Base-by-base conservation (phyloP, 202 grass and related monocot species). In the Zizania palustris region DNA sequence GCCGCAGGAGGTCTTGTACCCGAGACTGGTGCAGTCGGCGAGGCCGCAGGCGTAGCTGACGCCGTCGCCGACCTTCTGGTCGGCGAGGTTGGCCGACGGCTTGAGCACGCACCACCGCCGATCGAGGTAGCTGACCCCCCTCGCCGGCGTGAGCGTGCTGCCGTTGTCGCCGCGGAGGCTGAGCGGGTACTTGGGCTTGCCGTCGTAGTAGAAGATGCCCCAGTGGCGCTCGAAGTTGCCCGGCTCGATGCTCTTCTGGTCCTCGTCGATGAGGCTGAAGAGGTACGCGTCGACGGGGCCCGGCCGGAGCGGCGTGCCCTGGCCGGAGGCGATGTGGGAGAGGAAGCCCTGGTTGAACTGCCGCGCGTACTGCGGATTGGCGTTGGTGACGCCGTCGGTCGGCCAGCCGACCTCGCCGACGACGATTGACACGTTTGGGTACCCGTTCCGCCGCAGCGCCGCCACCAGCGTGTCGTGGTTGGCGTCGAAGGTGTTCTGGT, bases 201-300 rank as follows among this genome's bases (percentile, higher is more conserved):
- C 92, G 36, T 99, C 96, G 74, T 89, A 99, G 86, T 78, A 85
- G 85, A 95, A 99, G 75, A 99, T 37, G 45, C 96, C 96, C 96
- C 96, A 99, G 60, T 99, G 96, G 37, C 89, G 91, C 85, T 99
- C 96, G 64, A 99, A 99, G 78, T 96, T 95, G 19, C 96, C 96
- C 3, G 96, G 92, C 43, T 75, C 71, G 72, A 96, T 91, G 87
- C 85, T 95, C 81, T 99, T 99, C 46, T 79, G 42, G 65, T 99
- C 92, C 44, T 99, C 96, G 56, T 99, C 96, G 21, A 99, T 60
- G 16, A 99, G 80, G 77, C 96, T 93, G 69, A 99, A 99, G 38
- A 99, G 81, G 80, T 96, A 99, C 2, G 83, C 92, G 63, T 99
- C 92, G 0, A 99, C 37, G 10, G 87, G 71, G 7, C 96, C 96